phyloP scores from a whole-genome alignment of 1,139 yeast species.

The Suhomyces taliae region DNA sequence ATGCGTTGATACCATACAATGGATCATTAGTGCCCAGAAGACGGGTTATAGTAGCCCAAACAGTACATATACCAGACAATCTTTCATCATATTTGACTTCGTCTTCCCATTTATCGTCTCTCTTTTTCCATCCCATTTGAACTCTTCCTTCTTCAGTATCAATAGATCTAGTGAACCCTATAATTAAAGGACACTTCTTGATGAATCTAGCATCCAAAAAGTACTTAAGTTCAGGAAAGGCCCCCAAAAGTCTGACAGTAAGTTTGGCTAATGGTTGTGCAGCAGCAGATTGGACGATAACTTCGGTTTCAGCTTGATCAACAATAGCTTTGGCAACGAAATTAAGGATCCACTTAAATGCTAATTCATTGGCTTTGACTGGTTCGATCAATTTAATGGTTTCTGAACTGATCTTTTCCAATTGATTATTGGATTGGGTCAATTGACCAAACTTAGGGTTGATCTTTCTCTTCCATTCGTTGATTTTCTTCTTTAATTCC shows the following conservation, averaged over 20 bases:
- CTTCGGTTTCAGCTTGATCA: slow-evolving; percentile 92
- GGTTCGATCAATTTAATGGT: slow-evolving; percentile 49
- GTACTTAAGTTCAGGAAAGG: slow-evolving; percentile 66
- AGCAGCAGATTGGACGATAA: slow-evolving; percentile 73
- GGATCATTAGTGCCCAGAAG: slow-evolving; percentile 20
- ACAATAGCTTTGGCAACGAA: slow-evolving; percentile 82
- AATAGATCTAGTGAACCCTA: slow-evolving; percentile 73
- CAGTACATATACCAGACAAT: slow-evolving; percentile 78
- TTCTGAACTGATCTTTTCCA: slow-evolving; percentile 51
- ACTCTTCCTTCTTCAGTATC: slow-evolving; percentile 81
- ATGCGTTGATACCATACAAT: slow-evolving; percentile 34
- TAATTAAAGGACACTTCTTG: slow-evolving; percentile 85
- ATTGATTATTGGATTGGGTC: slow-evolving; percentile 67
- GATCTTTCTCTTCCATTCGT: slow-evolving; percentile 61
- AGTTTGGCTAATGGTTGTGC: slow-evolving; percentile 79
- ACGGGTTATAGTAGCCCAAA: slow-evolving; percentile 74
- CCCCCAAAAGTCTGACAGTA: slow-evolving; percentile 52
- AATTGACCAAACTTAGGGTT: slow-evolving; percentile 92
- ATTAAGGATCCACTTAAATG: slow-evolving; percentile 73
- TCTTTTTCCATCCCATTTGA: slow-evolving; percentile 82
- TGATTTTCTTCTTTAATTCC: slow-evolving; percentile 43
- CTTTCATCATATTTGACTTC: slow-evolving; percentile 78
- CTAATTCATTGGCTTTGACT: slow-evolving; percentile 48
- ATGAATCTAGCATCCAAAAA: slow-evolving; percentile 76
- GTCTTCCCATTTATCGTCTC: slow-evolving; percentile 72